Evolutionary conservation across 345 rosid genomes (phyloP).

Genomic region (Salix viminalis): DNA sequence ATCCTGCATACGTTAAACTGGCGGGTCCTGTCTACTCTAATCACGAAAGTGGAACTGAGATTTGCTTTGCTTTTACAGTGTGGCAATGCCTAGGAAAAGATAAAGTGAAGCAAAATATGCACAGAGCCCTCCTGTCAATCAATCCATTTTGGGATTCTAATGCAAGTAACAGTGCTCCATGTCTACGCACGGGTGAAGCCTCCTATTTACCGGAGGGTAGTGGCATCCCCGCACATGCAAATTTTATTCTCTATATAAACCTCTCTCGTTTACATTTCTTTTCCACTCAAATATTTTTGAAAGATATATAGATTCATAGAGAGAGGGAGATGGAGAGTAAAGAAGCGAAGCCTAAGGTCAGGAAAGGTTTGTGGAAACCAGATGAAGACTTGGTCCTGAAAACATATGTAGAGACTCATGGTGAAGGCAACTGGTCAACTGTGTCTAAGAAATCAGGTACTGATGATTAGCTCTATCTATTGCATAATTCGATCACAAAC

Average conservation of each 20-base stretch:
- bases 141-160: not conserved
- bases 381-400: slow-evolving; percentile 74
- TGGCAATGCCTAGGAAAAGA: slow-evolving; percentile 9
- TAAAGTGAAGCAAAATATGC: slow-evolving; percentile 11
- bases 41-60: slow-evolving; percentile 16
- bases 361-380: slow-evolving; percentile 82
- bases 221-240: not conserved
- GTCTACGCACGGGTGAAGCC: slow-evolving; percentile 10
- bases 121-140: slow-evolving; percentile 19
- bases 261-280: not conserved
- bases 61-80: slow-evolving; percentile 20
- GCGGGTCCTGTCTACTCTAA: not conserved
- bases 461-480: not conserved
- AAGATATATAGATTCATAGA: not conserved
- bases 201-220: not conserved
- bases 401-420: slow-evolving; percentile 63
- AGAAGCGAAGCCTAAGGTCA: slow-evolving; percentile 35
- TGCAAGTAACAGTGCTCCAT: not conserved
- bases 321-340: slow-evolving; percentile 31
- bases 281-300: not conserved
- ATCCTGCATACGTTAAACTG: not conserved
- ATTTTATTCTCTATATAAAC: slow-evolving; percentile 2
- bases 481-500: not conserved
- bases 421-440: slow-evolving; percentile 83
- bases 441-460: slow-evolving; percentile 63